phyloP scores from a whole-genome alignment of 2,329 filamentous ascomycete species.

The Dothidotthia symphoricarpi region DNA sequence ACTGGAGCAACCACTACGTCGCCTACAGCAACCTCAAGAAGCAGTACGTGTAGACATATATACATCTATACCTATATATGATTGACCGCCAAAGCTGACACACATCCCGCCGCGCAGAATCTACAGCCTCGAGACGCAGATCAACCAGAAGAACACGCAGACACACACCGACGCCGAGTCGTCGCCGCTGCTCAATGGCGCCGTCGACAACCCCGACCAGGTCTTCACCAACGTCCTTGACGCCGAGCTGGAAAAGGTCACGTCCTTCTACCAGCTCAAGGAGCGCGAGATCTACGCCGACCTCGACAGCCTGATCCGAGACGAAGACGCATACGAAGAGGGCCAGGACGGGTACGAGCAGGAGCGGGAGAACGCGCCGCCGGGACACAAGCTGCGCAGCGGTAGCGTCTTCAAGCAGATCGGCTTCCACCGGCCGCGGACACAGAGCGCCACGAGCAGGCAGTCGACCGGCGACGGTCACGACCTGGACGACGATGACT shows the following conservation, averaged over 20 bases:
- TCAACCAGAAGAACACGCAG: constrained; percentile 59
- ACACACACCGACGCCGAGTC: constrained; percentile 68
- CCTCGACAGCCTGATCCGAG: constrained; percentile 70
- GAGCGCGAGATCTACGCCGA: constrained; percentile 84
- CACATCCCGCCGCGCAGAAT: constrained; percentile 59
- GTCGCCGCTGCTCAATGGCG: constrained; percentile 72
- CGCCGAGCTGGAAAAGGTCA: constrained; percentile 89
- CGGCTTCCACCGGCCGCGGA: constrained; percentile 44
- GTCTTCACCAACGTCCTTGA: constrained; percentile 81
- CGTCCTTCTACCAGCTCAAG: constrained; percentile 84
- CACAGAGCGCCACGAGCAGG: constrained; percentile 45
- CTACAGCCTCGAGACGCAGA: constrained; percentile 86
- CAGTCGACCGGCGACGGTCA: constrained; percentile 37
- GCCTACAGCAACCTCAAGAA: constrained; percentile 99
- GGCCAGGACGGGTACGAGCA: constrained; percentile 46
- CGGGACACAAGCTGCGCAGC: constrained; percentile 43
- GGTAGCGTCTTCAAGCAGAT: constrained; percentile 50
- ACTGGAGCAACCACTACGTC: constrained; percentile 98
- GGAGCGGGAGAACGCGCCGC: constrained; percentile 40
- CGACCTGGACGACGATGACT: constrained; percentile 58
- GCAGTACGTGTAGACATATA: no score
- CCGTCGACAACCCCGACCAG: constrained; percentile 68
- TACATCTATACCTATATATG: no score
- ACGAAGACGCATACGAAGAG: constrained; percentile 67
- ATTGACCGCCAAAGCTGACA: constrained; percentile 31